Base-by-base conservation (phyloP, 306 rosid genomes). In the Fragaria vesca region DNA sequence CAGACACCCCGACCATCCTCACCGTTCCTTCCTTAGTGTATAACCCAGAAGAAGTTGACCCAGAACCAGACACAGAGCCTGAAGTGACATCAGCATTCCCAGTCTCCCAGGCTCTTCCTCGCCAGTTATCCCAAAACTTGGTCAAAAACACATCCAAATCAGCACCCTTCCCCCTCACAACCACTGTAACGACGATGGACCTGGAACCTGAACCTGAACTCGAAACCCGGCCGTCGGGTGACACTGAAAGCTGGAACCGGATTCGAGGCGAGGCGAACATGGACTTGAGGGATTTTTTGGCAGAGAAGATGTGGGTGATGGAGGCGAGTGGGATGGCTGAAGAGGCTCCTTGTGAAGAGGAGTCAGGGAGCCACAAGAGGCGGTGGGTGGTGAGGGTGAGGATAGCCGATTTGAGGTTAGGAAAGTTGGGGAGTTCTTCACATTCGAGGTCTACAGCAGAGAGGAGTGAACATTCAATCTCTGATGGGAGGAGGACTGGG, bases 1-100 rank as follows among this genome's bases (percentile, higher is more conserved):
- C 99, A 5, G 99, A 82, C 71, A 95, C 97, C 32, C 99, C 99
- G 38, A 87, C 97, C 97, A 95, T 95, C 86, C 93, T 85, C 83
- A 93, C 90, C 43, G 91, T 84, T 78, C 99, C 99, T n/a, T 93
- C 97, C 50, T 81, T 87, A 36, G 93, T 61, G 82, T 87, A 90
- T 67, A 92, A 74, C 45, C 93, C 93, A 0, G 55, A 58, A 4
- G 71, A 26, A 16, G 26, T 21, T 28, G 83, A 80, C 8, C 86
- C 75, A 0, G 65, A 21, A 58, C 11, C 65, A 5, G 32, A 9
- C 34, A 2, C 58, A 18, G 86, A 71, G 48, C 69, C 80, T 15
- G 90, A 10, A 61, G 16, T 77, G 48, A 38, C 85, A 7, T 42
- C 43, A 4, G 34, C 67, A 45, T 13, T 77, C 66, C 24, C 81